Conservation (phyloP, 2,329 filamentous ascomycete species). For the Aureobasidium sp. region DNA sequence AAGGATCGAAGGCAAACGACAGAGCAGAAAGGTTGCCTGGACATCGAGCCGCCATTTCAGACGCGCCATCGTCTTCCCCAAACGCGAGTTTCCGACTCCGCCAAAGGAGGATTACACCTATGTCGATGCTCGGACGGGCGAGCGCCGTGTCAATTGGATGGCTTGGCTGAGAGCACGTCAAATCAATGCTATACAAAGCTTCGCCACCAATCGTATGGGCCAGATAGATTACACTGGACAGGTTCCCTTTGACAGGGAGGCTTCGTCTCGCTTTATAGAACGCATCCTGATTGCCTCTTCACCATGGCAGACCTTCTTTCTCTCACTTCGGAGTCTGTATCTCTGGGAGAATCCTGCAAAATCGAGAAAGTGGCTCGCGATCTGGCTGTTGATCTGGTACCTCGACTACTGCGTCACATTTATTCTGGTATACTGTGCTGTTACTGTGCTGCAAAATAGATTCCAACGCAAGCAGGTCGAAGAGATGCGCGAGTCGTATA, state of each 20-base stretch:
- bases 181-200: slow-evolving; percentile 4
- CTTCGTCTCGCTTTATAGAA: slow-evolving; percentile 30
- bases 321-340: slow-evolving; percentile 32
- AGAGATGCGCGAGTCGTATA: slow-evolving; percentile 30
- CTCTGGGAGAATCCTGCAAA: slow-evolving; percentile 33
- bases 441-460: slow-evolving; percentile 28
- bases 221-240: slow-evolving; percentile 29
- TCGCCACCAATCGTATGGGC: slow-evolving; percentile 22
- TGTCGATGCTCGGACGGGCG: slow-evolving; percentile 20
- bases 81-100: slow-evolving; percentile 25
- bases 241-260: slow-evolving; percentile 32
- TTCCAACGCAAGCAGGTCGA: slow-evolving; percentile 26
- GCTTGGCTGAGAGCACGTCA: background rate
- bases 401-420: slow-evolving; percentile 32
- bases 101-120: slow-evolving; percentile 26
- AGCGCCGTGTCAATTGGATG: slow-evolving; percentile 30
- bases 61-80: slow-evolving; percentile 31
- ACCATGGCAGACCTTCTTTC: slow-evolving; percentile 35
- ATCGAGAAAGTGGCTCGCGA: slow-evolving; percentile 32
- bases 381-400: slow-evolving; percentile 33
- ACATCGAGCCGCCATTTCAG: slow-evolving; percentile 33
- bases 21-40: slow-evolving; percentile 34
- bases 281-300: slow-evolving; percentile 35
- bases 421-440: slow-evolving; percentile 29
- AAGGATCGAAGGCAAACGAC: slow-evolving; percentile 29